Evolutionary conservation across 768 basidiomycete genomes (phyloP).

Genomic region (Pleurotus sapidus): DNA sequence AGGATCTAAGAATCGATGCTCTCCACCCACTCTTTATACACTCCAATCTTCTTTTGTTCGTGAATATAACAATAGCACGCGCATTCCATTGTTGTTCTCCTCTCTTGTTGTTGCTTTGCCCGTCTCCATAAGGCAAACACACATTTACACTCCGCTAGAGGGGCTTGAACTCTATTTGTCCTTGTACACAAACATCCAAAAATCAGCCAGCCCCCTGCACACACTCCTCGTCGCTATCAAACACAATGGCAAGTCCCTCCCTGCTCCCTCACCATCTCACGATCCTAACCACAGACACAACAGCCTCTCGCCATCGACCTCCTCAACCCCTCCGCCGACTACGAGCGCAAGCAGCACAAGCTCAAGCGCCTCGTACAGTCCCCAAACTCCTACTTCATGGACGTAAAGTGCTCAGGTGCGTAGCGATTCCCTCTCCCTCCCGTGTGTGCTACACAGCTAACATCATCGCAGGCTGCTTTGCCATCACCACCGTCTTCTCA

Average conservation of each 20-base stretch:
- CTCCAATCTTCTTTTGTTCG: background rate
- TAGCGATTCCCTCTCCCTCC: conserved; percentile 13
- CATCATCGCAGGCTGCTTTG: conserved; percentile 71
- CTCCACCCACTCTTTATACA: conserved; percentile 6
- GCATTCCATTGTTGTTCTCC: background rate
- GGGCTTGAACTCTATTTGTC: conserved; percentile 3
- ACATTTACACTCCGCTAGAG: background rate
- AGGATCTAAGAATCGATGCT: too few species aligned
- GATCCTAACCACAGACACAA: background rate
- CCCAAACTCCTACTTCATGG: conserved; percentile 99
- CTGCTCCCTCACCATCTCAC: too few species aligned
- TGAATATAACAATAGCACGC: background rate
- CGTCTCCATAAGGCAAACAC: background rate
- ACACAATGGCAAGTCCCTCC: conserved; percentile 6
- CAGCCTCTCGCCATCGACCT: conserved; percentile 97
- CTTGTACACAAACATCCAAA: conserved; percentile 8
- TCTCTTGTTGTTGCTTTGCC: background rate
- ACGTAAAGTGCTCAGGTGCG: conserved; percentile 97
- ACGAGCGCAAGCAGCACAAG: conserved; percentile 92
- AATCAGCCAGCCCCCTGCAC: background rate
- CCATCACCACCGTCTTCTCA: conserved; percentile 97
- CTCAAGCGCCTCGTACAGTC: conserved; percentile 98
- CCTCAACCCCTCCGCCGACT: conserved; percentile 89
- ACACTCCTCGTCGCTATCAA: conserved; percentile 14
- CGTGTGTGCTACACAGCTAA: conserved; percentile 12